Percentiles rank a stretch among this genome's conserved stretches.
Conservation (phyloP, 208 protist species). For the Tetramitus jugosus region DNA sequence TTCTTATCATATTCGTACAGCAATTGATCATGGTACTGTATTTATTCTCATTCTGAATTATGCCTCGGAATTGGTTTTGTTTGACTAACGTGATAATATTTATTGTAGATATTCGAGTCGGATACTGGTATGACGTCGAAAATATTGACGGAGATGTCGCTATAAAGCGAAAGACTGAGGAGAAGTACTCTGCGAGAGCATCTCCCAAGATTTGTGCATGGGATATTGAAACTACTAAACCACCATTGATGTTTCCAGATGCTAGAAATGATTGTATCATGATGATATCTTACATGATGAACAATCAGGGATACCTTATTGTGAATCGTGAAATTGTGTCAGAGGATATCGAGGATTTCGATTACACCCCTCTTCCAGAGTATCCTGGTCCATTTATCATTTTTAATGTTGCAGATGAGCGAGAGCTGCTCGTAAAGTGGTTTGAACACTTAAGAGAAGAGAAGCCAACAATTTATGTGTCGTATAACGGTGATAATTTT, state of each 20-base stretch:
- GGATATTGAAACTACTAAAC: conserved; percentile 99
- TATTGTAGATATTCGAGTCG: conserved; percentile 82
- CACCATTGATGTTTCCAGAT: conserved; percentile 98
- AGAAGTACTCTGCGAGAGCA: conserved; percentile 70
- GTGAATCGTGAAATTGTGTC: conserved; percentile 94
- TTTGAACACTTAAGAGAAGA: conserved; percentile 90
- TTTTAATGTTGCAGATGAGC: conserved; percentile 92
- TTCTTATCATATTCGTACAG: conserved; percentile 92
- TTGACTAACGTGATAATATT: too few species aligned
- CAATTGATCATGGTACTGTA: conserved; percentile 93
- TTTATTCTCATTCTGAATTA: too few species aligned
- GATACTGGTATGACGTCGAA: conserved; percentile 89
- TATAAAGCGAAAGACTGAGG: conserved; percentile 45
- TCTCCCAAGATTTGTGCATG: conserved; percentile 84
- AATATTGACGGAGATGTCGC: conserved; percentile 48
- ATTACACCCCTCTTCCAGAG: conserved; percentile 97
- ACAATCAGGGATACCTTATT: conserved; percentile 95
- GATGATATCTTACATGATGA: conserved; percentile 99
- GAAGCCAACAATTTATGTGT: conserved; percentile 95
- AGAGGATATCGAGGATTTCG: conserved; percentile 96
- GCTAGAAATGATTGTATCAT: conserved; percentile 89
- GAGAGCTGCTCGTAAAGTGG: conserved; percentile 76
- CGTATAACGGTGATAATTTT: conserved; percentile 99
- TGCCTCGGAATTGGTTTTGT: too few species aligned
- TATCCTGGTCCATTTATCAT: conserved; percentile 92